Base-by-base conservation (phyloP, 1,139 yeast genomes). In the Suzukiozyma palmioleophila region DNA sequence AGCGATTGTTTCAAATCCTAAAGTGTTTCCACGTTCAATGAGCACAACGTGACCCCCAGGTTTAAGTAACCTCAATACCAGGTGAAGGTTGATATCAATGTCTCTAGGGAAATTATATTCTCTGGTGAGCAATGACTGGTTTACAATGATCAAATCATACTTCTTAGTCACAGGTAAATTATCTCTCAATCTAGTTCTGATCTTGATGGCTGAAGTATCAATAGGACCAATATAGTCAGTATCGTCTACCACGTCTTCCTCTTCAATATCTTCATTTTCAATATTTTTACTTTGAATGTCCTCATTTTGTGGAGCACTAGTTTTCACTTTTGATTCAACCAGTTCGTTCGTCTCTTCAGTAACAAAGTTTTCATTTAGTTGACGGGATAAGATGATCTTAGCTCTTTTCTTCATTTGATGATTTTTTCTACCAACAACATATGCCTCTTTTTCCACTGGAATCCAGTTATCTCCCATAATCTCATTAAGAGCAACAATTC, bases 1-100 rank as follows among this genome's bases (percentile, higher is more conserved):
- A 0, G 96, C 95, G 44, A 89, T 75, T 5, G 81, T 73, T 60
- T 92, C 97, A 55, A 88, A 88, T 0, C 97, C 97, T 28, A 81
- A 60, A 0, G 97, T 87, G 42, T 85, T 87, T 2, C 98, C 98
- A 48, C 97, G 73, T 62, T 92, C 97, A 2, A 90, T 66, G 7
- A 92, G 60, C 1, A 88, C 80, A 14, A 90, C 60, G 43, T 82
- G 81, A 0, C 97, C 98, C 11, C 78, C 78, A 0, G 96, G 96
- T 10, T 78, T 73, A 34, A 89, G 62, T 24, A 85, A 62, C 14
- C 73, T 68, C 26, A 88, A 66, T 33, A 84, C 66, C 48, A 74
- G 72, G 42, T 81, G 77, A n/a, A 86, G 54, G 44, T 76, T 82
- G 24, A 73, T 72, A 56, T 88, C 97, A 7, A 87, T 81, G 47